phyloP scores from a whole-genome alignment of 1,139 yeast genomes.

The Geotrichum bryndzae region DNA sequence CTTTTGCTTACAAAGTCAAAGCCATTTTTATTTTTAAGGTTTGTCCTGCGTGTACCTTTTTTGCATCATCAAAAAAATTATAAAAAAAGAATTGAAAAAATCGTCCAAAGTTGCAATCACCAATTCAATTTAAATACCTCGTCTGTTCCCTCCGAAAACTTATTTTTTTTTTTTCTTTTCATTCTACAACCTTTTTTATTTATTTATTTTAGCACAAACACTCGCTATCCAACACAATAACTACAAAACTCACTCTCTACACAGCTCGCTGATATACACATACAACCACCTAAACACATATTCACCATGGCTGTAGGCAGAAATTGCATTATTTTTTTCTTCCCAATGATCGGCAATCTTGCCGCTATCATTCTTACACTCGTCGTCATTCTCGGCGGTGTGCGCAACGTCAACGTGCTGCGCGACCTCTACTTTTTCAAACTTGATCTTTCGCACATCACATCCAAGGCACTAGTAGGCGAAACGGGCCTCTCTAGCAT shows the following conservation, averaged over 20 bases:
- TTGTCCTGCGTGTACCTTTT: neutral
- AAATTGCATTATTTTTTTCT: conserved; percentile 32
- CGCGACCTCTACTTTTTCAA: conserved; percentile 41
- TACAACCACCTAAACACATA: conserved; percentile 16
- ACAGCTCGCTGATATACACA: neutral
- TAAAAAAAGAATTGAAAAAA: neutral
- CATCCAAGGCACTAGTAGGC: conserved; percentile 20
- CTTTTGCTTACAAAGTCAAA: neutral
- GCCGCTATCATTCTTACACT: conserved; percentile 39
- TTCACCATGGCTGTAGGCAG: conserved; percentile 33
- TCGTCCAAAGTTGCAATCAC: neutral
- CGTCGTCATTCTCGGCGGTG: conserved; percentile 41
- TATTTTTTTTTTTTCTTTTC: neutral
- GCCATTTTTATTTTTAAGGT: neutral
- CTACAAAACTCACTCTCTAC: neutral
- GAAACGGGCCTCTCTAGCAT: conserved; percentile 19
- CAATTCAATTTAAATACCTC: neutral
- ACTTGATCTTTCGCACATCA: conserved; percentile 36
- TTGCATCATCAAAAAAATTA: neutral
- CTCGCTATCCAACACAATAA: neutral
- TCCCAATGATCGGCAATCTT: conserved; percentile 39
- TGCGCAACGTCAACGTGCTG: conserved; percentile 34
- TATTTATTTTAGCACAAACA: neutral
- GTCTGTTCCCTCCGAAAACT: neutral
- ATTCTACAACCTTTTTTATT: neutral